Conservation (phyloP, 805 yeast species). For the Zygotorulaspora danielsina region DNA sequence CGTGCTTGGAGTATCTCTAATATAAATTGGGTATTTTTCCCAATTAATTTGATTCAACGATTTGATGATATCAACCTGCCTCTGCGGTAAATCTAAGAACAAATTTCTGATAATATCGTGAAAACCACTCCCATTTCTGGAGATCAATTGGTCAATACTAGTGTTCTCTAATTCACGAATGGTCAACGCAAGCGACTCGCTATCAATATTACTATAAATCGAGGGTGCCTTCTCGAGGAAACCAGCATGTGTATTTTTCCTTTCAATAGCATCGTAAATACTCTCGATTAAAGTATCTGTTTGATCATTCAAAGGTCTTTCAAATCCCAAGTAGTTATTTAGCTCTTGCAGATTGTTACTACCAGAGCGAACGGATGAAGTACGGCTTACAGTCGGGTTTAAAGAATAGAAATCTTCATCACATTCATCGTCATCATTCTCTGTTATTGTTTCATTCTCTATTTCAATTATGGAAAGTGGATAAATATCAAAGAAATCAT, state of each 20-base stretch:
- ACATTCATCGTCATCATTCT: slow-evolving; percentile 3
- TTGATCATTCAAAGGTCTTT: slow-evolving; percentile 50
- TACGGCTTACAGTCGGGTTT: slow-evolving; percentile 7
- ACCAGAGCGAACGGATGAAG: slow-evolving; percentile 9
- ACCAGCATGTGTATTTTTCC: slow-evolving; percentile 22
- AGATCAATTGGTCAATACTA: slow-evolving; percentile 14
- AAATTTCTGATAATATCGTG: slow-evolving; percentile 16
- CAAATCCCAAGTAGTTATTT: slow-evolving; percentile 18
- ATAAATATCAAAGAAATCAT: slow-evolving; percentile 19
- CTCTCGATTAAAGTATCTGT: slow-evolving; percentile 64
- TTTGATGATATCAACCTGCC: slow-evolving; percentile 50
- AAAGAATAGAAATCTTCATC: slow-evolving; percentile 6
- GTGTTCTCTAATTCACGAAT: slow-evolving; percentile 18
- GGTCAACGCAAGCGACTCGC: slow-evolving; percentile 14
- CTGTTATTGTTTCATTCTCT: slow-evolving; percentile 2
- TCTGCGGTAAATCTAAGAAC: slow-evolving; percentile 15
- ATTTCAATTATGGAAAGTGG: slow-evolving; percentile 5
- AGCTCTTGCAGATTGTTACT: slow-evolving; percentile 6
- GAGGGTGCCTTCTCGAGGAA: slow-evolving; percentile 16
- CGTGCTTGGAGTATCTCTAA: slow-evolving; percentile 59
- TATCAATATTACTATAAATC: slow-evolving; percentile 5
- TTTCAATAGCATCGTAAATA: slow-evolving; percentile 51
- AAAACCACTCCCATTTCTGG: slow-evolving; percentile 9
- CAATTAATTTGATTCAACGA: slow-evolving; percentile 58
- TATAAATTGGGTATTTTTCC: slow-evolving; percentile 68